Evolutionary conservation across 2,329 filamentous ascomycete species (phyloP), one percentile per base, ranked within the genome.

Genomic region (Fonsecaea pugnacius): DNA sequence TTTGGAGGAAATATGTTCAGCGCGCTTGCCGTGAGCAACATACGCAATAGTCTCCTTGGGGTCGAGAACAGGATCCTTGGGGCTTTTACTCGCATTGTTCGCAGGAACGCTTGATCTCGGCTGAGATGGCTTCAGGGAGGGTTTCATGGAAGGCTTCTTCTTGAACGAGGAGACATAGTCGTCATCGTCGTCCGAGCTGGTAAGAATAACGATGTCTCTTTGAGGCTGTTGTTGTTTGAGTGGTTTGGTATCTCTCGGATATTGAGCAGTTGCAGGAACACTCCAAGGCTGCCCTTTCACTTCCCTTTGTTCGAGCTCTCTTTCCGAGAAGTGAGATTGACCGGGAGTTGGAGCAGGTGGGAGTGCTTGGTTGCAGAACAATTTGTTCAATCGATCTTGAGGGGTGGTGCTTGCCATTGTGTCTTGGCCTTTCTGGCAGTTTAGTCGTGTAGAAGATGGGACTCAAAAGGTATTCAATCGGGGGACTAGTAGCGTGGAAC

Each of bases 151-250:
- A 7, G 64, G 65, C 33, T 58, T 68, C 53, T 56, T 58, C 55
- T 48, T 62, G 56, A 65, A 72, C 35, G 56, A 58, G 24, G 59
- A 43, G n/a, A 70, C 33, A 48, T 72, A 72, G 21, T 72, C 71
- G 58, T 72, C 71, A 21, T 70, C 67, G 35, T 69, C 68, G 32
- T 64, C 65, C 61, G 64, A 63, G 57, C 59, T 67, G 56, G 60
- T 62, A 10, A 58, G 56, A 58, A 56, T 32, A 30, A 67, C 58
- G 5, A 35, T 16, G 8, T 50, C 58, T 38, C 54, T 38, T 36
- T 54, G 35, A 24, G 62, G 40, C 27, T 62, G 46, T 12, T 59
- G 18, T 2, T n/a, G 32, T 40, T 52, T 62, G 21, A 46, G 32
- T 21, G 43, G 14, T 24, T 46, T 60, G 58, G 58, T 56, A 33